Conservation (phyloP, 441 rosid species). For the Syzygium syzygioides region DNA sequence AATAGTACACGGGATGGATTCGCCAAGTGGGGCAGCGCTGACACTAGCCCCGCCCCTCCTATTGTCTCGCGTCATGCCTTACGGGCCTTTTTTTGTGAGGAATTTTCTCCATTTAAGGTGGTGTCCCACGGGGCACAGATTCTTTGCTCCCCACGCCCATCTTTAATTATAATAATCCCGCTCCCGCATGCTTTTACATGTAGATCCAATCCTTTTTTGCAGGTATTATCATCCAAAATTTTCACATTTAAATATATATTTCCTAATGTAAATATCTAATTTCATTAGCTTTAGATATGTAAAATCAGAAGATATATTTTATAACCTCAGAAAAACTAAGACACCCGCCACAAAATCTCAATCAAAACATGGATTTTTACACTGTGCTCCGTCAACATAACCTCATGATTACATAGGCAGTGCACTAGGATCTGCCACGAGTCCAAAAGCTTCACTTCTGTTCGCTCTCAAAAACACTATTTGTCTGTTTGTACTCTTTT, state of each 20-base stretch:
- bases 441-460: neutral
- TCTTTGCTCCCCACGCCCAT: no score
- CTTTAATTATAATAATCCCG: no score
- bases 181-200: no score
- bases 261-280: neutral
- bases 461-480: neutral
- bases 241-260: no score
- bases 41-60: no score
- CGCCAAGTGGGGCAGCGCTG: neutral
- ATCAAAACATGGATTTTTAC: neutral
- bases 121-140: no score
- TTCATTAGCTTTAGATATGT: neutral
- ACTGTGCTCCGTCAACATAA: accelerated
- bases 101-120: no score
- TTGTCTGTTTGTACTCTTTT: neutral
- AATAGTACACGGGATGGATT: neutral
- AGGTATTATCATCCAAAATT: no score
- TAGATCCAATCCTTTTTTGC: no score
- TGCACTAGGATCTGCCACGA: no score
- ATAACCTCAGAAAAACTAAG: neutral
- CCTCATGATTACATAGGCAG: no score
- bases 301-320: neutral
- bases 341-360: neutral
- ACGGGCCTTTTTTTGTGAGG: neutral
- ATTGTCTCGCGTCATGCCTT: no score